Percentiles rank a stretch among this genome's conserved stretches.
These are phyloP conservation scores for Leccinum subtestaceum DNA, from an alignment of 768 basidiomycete genomes.

Conservation along the genomic window DNA sequence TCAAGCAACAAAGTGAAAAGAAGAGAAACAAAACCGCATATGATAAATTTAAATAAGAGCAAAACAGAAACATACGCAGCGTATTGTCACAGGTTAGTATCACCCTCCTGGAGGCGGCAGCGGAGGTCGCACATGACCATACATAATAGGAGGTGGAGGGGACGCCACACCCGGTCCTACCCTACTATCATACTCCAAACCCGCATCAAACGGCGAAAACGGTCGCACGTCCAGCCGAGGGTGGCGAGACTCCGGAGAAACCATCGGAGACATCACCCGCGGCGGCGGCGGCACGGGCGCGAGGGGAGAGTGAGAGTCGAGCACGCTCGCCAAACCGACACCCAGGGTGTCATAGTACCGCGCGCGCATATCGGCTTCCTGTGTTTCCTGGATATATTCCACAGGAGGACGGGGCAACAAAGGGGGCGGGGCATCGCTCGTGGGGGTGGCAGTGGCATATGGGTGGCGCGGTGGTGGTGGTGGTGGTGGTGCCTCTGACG, in stretches of 20 bases:
- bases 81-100: constrained; percentile 6
- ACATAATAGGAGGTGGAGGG: constrained; percentile 2
- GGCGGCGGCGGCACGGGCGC: constrained; percentile 11
- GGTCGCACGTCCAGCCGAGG: constrained; percentile 39
- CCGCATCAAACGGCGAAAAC: constrained; percentile 47
- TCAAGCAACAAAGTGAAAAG: not conserved
- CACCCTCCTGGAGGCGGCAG: constrained; percentile 12
- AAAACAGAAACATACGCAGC: not conserved
- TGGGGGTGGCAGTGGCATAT: constrained; percentile 4
- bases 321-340: constrained; percentile 28
- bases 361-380: constrained; percentile 65
- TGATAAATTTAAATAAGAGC: not conserved
- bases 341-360: constrained; percentile 33
- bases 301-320: constrained; percentile 29
- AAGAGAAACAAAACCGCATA: not conserved
- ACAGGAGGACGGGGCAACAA: constrained; percentile 73
- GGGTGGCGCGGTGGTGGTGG: constrained; percentile 12
- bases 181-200: constrained; percentile 16
- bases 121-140: constrained; percentile 1
- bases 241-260: not conserved
- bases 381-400: constrained; percentile 81
- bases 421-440: constrained; percentile 42
- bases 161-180: constrained; percentile 1
- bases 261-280: constrained; percentile 14
- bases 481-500: constrained; percentile 31